A percentile compares a stretch with the other conserved stretches of the same genome.
Evolutionary conservation across 208 protist genomes (phyloP).

Genomic region (Leishmania major): DNA sequence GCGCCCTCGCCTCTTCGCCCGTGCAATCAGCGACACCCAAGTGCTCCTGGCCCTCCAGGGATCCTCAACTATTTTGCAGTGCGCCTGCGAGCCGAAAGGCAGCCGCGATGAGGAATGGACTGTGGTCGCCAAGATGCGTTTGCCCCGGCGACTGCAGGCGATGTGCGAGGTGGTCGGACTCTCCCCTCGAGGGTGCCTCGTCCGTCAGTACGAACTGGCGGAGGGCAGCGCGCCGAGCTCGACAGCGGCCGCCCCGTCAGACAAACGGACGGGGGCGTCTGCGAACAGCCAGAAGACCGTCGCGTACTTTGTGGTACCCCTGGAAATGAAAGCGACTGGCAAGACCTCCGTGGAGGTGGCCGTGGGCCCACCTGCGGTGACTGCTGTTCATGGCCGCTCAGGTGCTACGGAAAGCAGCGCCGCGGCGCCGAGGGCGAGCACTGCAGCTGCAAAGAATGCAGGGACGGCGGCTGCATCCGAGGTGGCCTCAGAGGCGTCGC

Average conservation of each 20-base stretch:
- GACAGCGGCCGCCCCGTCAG: neutral
- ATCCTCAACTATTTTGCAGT: slow-evolving; percentile 27
- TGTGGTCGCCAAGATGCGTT: slow-evolving; percentile 27
- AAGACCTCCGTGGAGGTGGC: slow-evolving; percentile 2
- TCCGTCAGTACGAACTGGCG: slow-evolving; percentile 6
- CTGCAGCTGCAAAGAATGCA: neutral
- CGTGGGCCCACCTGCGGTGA: neutral
- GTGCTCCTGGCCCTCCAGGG: slow-evolving; percentile 38
- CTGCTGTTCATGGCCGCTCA: neutral
- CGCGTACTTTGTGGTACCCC: slow-evolving; percentile 20
- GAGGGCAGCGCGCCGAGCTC: neutral
- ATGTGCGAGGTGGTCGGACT: slow-evolving; percentile 24
- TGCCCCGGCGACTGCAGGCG: slow-evolving; percentile 16
- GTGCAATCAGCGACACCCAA: slow-evolving; percentile 30
- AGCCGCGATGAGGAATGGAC: slow-evolving; percentile 8
- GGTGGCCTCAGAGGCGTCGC: neutral
- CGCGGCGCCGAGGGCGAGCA: neutral
- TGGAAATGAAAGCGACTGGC: slow-evolving; percentile 28
- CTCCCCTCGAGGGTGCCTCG: slow-evolving; percentile 7
- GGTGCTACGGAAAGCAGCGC: neutral
- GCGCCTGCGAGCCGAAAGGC: slow-evolving; percentile 28
- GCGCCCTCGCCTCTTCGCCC: slow-evolving; percentile 5
- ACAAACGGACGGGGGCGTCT: too few species aligned
- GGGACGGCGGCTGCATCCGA: neutral
- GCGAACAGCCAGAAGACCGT: neutral